Evolutionary conservation across 2,329 filamentous ascomycete genomes (phyloP).

Genomic region (Pseudocercospora eumusae): DNA sequence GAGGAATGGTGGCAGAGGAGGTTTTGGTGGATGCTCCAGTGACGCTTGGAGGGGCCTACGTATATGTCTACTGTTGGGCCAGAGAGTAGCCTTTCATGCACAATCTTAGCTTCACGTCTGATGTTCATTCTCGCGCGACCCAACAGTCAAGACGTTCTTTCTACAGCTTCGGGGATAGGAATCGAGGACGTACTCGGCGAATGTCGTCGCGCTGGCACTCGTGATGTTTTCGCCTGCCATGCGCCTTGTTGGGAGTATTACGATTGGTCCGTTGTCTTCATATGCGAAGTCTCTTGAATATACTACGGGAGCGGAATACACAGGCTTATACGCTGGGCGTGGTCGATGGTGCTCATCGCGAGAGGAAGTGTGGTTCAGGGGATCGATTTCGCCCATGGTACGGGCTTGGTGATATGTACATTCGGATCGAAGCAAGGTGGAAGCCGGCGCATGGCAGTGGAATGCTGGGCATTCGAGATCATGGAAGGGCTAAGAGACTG

Average conservation of each 20-base stretch:
- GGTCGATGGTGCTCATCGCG: constrained; percentile 1
- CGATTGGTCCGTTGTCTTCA: constrained; percentile 41
- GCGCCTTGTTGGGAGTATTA: constrained; percentile 39
- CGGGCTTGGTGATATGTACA: constrained; percentile 12
- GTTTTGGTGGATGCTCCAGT: constrained; percentile 56
- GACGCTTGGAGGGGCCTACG: constrained; percentile 51
- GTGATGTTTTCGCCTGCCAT: constrained; percentile 52
- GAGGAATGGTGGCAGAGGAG: constrained; percentile 56
- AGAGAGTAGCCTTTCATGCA: constrained; percentile 55
- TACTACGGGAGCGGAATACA: constrained; percentile 24
- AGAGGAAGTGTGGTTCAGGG: constrained; percentile 20
- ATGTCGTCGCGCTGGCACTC: constrained; percentile 50
- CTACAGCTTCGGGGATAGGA: constrained; percentile 1
- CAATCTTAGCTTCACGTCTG: constrained; percentile 44
- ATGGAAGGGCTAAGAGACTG: neutral
- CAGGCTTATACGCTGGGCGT: constrained; percentile 10
- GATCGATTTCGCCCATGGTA: constrained; percentile 15
- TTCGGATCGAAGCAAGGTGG: constrained; percentile 19
- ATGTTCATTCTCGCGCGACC: neutral
- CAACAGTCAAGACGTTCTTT: neutral
- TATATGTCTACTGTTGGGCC: constrained; percentile 55
- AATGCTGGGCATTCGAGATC: constrained; percentile 11
- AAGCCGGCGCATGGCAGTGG: constrained; percentile 16
- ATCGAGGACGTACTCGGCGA: constrained; percentile 53
- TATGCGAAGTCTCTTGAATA: constrained; percentile 50